Base-by-base conservation (phyloP, 305 asterid species). In the Fraxinus latifolia region DNA sequence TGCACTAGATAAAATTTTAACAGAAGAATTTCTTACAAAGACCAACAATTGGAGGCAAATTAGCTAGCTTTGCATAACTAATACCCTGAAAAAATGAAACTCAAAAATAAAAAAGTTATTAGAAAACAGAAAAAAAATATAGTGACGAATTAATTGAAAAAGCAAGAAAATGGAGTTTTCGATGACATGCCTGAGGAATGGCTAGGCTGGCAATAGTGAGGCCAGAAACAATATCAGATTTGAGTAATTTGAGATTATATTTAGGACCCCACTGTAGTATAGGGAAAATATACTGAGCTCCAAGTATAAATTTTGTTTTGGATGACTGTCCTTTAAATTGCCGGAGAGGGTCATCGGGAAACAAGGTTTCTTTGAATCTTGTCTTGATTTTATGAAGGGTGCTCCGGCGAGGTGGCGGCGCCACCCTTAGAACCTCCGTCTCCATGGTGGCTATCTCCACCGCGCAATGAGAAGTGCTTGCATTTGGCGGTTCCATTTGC, bases 141-240 rank as follows among this genome's bases (percentile, higher is more conserved):
- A 14, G 8, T 4, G 60, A 21, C 2, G 32, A 21, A 21, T 55
- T 55, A 50, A 50, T 50, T 50, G 32, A 3, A 50, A 19, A 39
- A 6, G 3, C 3, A 65, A 5, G 0, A 1, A 58, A 33, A 47
- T 5, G 17, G 21, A 39, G 5, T 75, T 76, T 17, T 37, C 1
- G 3, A 5, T 9, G 27, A 14, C 39, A 42, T 17, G 90, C 95
- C 94, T 93, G 98, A 85, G 98, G 98, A 21, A 94, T 94, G 86
- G 98, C 98, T 58, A 94, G 93, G 82, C 97, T 93, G 19, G 98
- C 98, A 83, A 94, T 94, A 84, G 98, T 94, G 91, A 94, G 97
- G 25, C 98, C 98, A 81, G 98, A 90, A 53, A 94, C 89, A 77
- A 94, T 76, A 84, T 94, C 97, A 37, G 98, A 92, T 89, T 93